A percentile compares a stretch with the other conserved stretches of the same genome.
phyloP scores from a whole-genome alignment of 192 early-diverging fungal genomes.

The Lunasporangiospora selenospora region DNA sequence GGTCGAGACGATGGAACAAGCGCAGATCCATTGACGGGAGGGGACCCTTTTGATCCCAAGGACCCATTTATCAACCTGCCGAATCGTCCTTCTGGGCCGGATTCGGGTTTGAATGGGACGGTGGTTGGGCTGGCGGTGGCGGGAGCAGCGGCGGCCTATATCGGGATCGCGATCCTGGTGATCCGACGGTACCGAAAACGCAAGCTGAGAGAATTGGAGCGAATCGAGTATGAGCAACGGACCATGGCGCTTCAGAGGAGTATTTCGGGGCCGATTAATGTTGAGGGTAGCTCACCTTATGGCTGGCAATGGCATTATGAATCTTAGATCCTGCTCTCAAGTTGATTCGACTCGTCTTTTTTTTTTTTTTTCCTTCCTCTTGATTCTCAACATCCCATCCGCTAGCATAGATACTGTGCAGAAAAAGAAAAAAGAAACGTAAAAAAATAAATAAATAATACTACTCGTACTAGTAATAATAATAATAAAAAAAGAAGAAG shows the following conservation, averaged over 20 bases:
- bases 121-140: conserved; percentile 23
- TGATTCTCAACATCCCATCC: too few species aligned
- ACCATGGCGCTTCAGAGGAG: conserved; percentile 1
- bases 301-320: conserved; percentile 38
- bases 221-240: too few species aligned
- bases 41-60: too few species aligned
- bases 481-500: background rate
- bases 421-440: conserved; percentile 4
- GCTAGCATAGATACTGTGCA: too few species aligned
- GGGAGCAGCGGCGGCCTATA: conserved; percentile 19
- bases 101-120: background rate
- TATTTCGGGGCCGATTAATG: conserved; percentile 19
- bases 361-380: background rate
- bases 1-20: background rate
- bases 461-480: background rate
- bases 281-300: conserved; percentile 7
- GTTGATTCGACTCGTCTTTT: background rate
- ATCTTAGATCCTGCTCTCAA: background rate
- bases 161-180: conserved; percentile 29
- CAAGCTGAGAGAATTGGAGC: conserved; percentile 15
- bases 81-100: background rate
- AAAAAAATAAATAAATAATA: background rate
- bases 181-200: conserved; percentile 2
- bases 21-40: conserved; percentile 25
- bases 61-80: background rate